phyloP scores from a whole-genome alignment of 176 grass and related monocot genomes.

The Tillandsia fasciculata region DNA sequence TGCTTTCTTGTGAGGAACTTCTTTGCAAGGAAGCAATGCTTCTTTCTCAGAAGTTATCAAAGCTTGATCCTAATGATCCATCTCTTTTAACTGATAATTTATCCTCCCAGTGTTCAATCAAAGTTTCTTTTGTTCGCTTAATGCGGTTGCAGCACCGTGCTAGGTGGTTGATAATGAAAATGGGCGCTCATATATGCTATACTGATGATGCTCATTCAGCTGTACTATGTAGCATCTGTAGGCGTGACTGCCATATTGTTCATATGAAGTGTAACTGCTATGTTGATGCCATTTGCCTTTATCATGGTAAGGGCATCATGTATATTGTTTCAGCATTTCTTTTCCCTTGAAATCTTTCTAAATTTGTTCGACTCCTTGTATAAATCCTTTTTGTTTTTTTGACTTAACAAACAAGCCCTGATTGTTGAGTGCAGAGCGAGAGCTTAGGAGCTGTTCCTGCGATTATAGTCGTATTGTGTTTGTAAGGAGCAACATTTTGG shows the following conservation, averaged over 20 bases:
- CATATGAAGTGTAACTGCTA: slow-evolving; percentile 65
- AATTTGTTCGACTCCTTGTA: background rate
- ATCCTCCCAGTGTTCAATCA: slow-evolving; percentile 45
- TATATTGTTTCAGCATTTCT: background rate
- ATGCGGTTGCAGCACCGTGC: slow-evolving; percentile 49
- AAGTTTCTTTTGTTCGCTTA: slow-evolving; percentile 64
- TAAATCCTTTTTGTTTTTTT: background rate
- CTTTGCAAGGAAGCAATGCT: slow-evolving; percentile 62
- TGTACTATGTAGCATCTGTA: slow-evolving; percentile 64
- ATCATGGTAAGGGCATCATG: slow-evolving; percentile 58
- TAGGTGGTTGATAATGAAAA: slow-evolving; percentile 41
- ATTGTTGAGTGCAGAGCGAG: slow-evolving; percentile 44
- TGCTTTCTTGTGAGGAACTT: slow-evolving; percentile 71
- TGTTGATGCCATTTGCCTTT: slow-evolving; percentile 71
- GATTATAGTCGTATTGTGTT: slow-evolving; percentile 41
- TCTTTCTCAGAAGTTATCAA: slow-evolving; percentile 42
- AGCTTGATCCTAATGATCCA: slow-evolving; percentile 19
- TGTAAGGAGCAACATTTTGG: slow-evolving; percentile 54
- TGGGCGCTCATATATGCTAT: slow-evolving; percentile 46
- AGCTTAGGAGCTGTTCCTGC: slow-evolving; percentile 67
- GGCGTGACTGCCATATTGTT: slow-evolving; percentile 72
- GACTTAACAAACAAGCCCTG: background rate
- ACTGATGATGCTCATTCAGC: slow-evolving; percentile 30
- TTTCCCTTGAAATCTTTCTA: background rate
- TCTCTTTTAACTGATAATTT: slow-evolving; percentile 30